Percentiles rank a stretch among this genome's conserved stretches.
phyloP scores from a whole-genome alignment of 2,329 filamentous ascomycete species.

The Aphanoascus verrucosus region DNA sequence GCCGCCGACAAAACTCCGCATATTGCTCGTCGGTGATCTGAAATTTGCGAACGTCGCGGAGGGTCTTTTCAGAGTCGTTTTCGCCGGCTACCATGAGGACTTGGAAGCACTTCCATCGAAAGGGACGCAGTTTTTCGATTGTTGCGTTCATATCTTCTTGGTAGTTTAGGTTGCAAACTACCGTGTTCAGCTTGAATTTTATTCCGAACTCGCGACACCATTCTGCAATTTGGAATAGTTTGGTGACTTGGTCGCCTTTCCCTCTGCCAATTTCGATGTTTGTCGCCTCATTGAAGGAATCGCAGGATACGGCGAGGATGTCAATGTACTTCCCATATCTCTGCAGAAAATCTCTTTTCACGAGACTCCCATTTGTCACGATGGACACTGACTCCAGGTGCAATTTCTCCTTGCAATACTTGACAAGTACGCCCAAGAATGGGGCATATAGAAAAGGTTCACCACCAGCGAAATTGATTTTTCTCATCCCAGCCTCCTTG shows the following conservation, averaged over 20 bases:
- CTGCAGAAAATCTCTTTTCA: constrained; percentile 37
- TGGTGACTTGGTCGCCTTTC: constrained; percentile 37
- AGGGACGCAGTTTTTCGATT: constrained; percentile 36
- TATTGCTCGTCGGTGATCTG: constrained; percentile 41
- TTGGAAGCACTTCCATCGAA: constrained; percentile 49
- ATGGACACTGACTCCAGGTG: constrained; percentile 44
- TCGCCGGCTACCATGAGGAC: constrained; percentile 44
- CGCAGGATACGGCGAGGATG: constrained; percentile 47
- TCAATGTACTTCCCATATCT: constrained; percentile 39
- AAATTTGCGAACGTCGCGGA: constrained; percentile 37
- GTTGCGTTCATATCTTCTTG: constrained; percentile 40
- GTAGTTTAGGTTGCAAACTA: constrained; percentile 41
- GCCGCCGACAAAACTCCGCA: constrained; percentile 37
- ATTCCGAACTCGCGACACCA: constrained; percentile 41
- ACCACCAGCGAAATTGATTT: constrained; percentile 47
- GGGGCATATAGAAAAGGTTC: constrained; percentile 44
- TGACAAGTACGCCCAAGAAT: constrained; percentile 35
- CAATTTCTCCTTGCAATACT: constrained; percentile 42
- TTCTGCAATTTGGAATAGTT: constrained; percentile 35
- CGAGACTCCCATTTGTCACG: constrained; percentile 44
- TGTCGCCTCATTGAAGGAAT: constrained; percentile 43
- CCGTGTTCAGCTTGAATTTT: constrained; percentile 50
- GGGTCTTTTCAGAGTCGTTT: constrained; percentile 38
- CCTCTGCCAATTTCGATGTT: constrained; percentile 45
- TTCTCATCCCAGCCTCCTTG: constrained; percentile 43